Percentiles rank a stretch among this genome's conserved stretches.
Evolutionary conservation across 352 stramenopile species (phyloP).

Genomic region (Stephanocyclus meneghinianus): DNA sequence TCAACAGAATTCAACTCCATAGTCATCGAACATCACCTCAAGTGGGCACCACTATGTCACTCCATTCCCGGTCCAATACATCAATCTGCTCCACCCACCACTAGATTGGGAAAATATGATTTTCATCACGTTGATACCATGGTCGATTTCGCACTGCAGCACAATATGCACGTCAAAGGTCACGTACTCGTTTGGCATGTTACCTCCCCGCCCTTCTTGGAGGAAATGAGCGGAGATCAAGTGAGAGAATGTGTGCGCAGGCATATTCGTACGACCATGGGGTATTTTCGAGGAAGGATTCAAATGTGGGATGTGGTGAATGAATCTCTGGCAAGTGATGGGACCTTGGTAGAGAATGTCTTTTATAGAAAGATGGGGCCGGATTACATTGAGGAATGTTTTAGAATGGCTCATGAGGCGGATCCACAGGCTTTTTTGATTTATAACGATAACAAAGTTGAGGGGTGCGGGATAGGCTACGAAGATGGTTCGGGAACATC

Average conservation of each 20-base stretch:
- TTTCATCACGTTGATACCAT: slow-evolving; percentile 81
- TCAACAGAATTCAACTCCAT: slow-evolving; percentile 82
- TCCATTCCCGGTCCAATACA: slow-evolving; percentile 57
- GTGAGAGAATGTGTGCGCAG: slow-evolving; percentile 65
- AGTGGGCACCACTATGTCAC: slow-evolving; percentile 76
- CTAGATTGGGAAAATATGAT: slow-evolving; percentile 79
- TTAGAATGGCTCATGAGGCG: slow-evolving; percentile 83
- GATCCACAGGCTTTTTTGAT: slow-evolving; percentile 73
- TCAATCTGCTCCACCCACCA: slow-evolving; percentile 33
- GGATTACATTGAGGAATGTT: slow-evolving; percentile 83
- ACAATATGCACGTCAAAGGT: slow-evolving; percentile 81
- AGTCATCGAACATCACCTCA: slow-evolving; percentile 84
- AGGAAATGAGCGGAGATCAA: slow-evolving; percentile 64
- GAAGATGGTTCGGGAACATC: background rate
- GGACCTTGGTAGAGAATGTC: slow-evolving; percentile 81
- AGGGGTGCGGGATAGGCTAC: slow-evolving; percentile 66
- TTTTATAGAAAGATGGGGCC: slow-evolving; percentile 83
- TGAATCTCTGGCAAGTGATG: slow-evolving; percentile 79
- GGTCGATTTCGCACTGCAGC: slow-evolving; percentile 79
- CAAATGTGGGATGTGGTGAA: slow-evolving; percentile 85
- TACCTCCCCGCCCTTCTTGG: slow-evolving; percentile 71
- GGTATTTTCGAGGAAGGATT: slow-evolving; percentile 79
- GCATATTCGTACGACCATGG: slow-evolving; percentile 84
- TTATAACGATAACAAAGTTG: slow-evolving; percentile 86
- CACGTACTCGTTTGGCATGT: slow-evolving; percentile 85